Conservation (phyloP, 257 asterid genomes). For the Coffea canephora region DNA sequence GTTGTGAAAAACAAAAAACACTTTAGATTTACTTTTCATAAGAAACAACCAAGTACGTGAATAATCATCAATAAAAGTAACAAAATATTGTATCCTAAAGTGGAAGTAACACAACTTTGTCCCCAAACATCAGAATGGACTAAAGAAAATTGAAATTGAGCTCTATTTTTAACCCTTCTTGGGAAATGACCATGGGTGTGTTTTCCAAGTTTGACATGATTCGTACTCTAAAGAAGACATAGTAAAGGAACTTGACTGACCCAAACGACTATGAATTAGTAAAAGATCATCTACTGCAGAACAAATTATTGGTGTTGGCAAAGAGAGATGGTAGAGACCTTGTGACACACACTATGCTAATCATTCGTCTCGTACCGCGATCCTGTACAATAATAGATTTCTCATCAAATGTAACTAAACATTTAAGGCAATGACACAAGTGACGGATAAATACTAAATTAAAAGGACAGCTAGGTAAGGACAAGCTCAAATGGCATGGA, state of each 20-base stretch:
- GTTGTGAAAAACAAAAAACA: slow-evolving; percentile 10
- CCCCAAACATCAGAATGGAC: slow-evolving; percentile 5
- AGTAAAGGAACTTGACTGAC: neutral
- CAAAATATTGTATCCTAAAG: slow-evolving; percentile 11
- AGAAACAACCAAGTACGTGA: too few species aligned
- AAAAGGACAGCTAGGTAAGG: too few species aligned
- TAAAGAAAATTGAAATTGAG: neutral
- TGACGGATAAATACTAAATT: too few species aligned
- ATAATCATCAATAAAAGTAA: slow-evolving; percentile 3
- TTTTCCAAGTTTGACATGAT: neutral
- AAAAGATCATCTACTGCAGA: neutral
- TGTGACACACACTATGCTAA: slow-evolving; percentile 6
- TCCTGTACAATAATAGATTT: neutral
- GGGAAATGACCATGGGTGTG: neutral
- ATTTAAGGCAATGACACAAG: neutral
- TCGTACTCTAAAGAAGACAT: slow-evolving; percentile 6
- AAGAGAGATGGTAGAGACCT: neutral
- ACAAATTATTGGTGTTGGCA: neutral
- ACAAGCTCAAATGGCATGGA: too few species aligned
- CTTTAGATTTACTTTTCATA: neutral
- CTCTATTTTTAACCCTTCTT: neutral
- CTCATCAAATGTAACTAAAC: neutral
- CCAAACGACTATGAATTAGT: neutral
- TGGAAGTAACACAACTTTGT: neutral
- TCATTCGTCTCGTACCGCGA: neutral